phyloP scores from a whole-genome alignment of 768 basidiomycete genomes.

The Suillus sp. region DNA sequence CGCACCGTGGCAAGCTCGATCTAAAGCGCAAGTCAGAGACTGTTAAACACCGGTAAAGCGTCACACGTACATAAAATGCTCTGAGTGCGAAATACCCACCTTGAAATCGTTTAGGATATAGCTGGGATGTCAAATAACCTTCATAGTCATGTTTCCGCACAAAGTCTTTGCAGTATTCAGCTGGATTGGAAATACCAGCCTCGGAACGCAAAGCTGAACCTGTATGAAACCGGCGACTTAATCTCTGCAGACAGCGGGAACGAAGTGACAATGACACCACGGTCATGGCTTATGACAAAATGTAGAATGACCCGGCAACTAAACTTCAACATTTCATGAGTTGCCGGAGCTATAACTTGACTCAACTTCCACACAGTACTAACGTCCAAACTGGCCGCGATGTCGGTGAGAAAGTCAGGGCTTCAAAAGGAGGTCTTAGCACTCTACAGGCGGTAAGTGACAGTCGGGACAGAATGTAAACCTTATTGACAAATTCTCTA shows the following conservation, averaged over 20 bases:
- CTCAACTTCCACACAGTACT: neutral
- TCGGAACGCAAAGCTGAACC: constrained; percentile 12
- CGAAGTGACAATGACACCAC: constrained; percentile 10
- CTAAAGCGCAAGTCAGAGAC: constrained; percentile 38
- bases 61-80: constrained; percentile 74
- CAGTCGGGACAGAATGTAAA: constrained; percentile 14
- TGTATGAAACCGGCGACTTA: constrained; percentile 20
- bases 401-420: constrained; percentile 44
- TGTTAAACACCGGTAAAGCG: neutral
- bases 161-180: constrained; percentile 67
- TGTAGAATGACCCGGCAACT: constrained; percentile 1
- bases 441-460: constrained; percentile 54
- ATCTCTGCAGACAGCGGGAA: constrained; percentile 16
- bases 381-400: constrained; percentile 11
- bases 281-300: constrained; percentile 14
- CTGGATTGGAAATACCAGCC: constrained; percentile 41
- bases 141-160: constrained; percentile 85
- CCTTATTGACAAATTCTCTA: constrained; percentile 29
- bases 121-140: constrained; percentile 67
- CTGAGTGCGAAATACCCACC: constrained; percentile 76
- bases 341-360: constrained; percentile 1
- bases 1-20: constrained; percentile 77
- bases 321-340: constrained; percentile 5
- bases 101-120: constrained; percentile 68
- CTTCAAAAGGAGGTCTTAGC: constrained; percentile 54